Conservation (phyloP, 805 yeast species). For the Tetrapisispora pingtungensis region DNA sequence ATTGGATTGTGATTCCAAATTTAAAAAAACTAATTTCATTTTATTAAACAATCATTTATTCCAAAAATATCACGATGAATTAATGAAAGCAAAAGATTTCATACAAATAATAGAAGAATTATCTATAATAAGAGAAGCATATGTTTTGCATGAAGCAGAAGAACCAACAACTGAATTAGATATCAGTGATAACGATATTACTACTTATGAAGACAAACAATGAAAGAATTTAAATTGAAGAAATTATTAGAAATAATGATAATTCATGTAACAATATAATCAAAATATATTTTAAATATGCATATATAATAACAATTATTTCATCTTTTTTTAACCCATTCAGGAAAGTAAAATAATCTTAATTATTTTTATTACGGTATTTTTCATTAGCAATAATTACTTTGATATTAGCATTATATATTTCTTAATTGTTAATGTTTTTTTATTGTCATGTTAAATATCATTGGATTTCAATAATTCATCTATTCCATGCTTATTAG, state of each 20-base stretch:
- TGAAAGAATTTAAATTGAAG: neutral
- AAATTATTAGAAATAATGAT: neutral
- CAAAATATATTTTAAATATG: too few relatives aligned
- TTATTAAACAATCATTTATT: constrained; percentile 23
- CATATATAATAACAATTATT: too few relatives aligned
- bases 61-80: constrained; percentile 11
- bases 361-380: too few relatives aligned
- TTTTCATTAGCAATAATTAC: too few relatives aligned
- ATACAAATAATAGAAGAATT: neutral
- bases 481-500: too few relatives aligned
- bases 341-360: too few relatives aligned
- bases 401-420: too few relatives aligned
- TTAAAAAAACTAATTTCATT: constrained; percentile 15
- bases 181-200: constrained; percentile 1
- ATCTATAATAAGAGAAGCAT: neutral
- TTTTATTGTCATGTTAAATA: too few relatives aligned
- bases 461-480: too few relatives aligned
- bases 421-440: too few relatives aligned
- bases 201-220: constrained; percentile 1
- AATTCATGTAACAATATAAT: neutral
- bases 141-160: neutral
- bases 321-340: too few relatives aligned
- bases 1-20: neutral
- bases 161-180: constrained; percentile 1
- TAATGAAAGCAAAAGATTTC: neutral